Base-by-base conservation (phyloP, 2,329 filamentous ascomycete genomes). In the Beauveria scarabaeidicola region DNA sequence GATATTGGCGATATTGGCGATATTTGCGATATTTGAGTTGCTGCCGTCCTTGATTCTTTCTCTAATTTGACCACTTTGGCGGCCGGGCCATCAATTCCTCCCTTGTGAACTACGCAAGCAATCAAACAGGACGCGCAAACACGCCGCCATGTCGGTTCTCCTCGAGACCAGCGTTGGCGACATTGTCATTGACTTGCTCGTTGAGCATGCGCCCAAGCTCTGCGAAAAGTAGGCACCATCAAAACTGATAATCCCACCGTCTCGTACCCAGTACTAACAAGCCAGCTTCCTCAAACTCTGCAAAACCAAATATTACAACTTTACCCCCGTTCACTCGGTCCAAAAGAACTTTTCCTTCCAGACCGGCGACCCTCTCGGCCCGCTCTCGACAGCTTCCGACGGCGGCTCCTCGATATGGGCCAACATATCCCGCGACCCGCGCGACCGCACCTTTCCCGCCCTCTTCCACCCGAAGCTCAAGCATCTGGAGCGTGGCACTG, bases 231-330 rank as follows among this genome's bases (percentile, higher is more conserved):
- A 78, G 80, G 89, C 81, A n/a, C 25, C n/a, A 15, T 15, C 13
- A 19, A 5, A 23, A 3, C n/a, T 8, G 7, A 8, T 10, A 9
- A 7, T 29, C 40, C 19, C 3, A 48, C 36, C n/a, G 17, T 27
- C 23, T 38, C 36, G 4, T 2, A 50, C 41, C 52, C 50, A 44
- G 87, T 72, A 62, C 69, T 70, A 52, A 70, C 52, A 11, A 29
- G 19, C 6, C 80, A 78, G 91, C 81, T 97, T 99, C 74, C 79
- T 99, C 60, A 97, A 99, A 81, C 89, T 99, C 67, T 97, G 94
- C 84, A 97, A 97, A 77, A 80, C 91, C 75, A 99, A 97, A 78
- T 99, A 97, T 78, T 99, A 97, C 85, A 97, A 97, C 78, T 97
- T 95, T 73, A 87, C 91, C 6, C 94, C 93, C 27, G 78, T 97